A percentile compares a stretch with the other conserved stretches of the same genome.
Conservation (phyloP, 768 basidiomycete species). For the Lactifluus echinatus region DNA sequence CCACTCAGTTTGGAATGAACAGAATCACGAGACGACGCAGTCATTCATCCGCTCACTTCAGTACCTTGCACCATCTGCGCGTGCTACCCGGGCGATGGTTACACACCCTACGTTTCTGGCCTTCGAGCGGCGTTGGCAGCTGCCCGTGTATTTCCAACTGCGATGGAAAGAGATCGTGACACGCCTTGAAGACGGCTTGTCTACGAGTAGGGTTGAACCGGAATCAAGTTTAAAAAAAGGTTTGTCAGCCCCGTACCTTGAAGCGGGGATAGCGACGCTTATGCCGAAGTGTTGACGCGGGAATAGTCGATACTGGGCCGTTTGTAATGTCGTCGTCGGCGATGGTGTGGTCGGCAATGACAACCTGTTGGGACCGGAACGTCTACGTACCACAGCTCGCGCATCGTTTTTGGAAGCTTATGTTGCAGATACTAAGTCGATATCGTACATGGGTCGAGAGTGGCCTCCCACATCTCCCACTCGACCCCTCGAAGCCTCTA, state of each 20-base stretch:
- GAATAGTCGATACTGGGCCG: conserved; percentile 23
- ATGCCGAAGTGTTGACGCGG: neutral
- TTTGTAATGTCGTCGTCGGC: conserved; percentile 58
- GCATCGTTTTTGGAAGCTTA: conserved; percentile 85
- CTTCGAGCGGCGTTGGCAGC: conserved; percentile 88
- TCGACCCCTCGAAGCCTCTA: conserved; percentile 26
- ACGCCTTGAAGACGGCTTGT: conserved; percentile 61
- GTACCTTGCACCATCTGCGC: conserved; percentile 65
- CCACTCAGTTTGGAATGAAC: neutral
- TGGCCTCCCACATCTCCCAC: conserved; percentile 38
- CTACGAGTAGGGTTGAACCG: conserved; percentile 35
- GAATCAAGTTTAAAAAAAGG: conserved; percentile 31
- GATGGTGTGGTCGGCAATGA: conserved; percentile 63
- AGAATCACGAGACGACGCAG: conserved; percentile 83
- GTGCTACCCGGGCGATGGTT: conserved; percentile 64
- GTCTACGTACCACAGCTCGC: conserved; percentile 77
- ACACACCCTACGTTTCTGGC: conserved; percentile 56
- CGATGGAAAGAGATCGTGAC: conserved; percentile 92
- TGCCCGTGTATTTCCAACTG: conserved; percentile 94
- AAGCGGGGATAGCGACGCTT: neutral
- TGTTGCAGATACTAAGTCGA: conserved; percentile 60
- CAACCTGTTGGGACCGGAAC: conserved; percentile 79
- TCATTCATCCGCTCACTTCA: conserved; percentile 80
- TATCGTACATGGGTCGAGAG: conserved; percentile 36
- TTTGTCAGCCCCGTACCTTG: conserved; percentile 17